Evolutionary conservation across 2,329 filamentous ascomycete species (phyloP).

Genomic region (Fusarium mangiferae): DNA sequence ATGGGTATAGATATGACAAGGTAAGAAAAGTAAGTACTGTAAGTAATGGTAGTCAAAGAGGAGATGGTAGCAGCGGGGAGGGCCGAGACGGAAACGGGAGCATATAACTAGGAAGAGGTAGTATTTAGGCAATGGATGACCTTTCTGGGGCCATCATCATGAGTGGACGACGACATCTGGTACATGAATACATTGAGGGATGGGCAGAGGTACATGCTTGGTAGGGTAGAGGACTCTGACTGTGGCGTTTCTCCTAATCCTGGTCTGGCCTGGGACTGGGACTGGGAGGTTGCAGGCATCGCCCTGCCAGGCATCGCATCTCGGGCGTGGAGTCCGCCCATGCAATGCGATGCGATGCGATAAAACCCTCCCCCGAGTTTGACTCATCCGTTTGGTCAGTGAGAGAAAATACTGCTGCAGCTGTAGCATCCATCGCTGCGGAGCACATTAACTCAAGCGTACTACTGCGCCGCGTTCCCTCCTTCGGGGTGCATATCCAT

Average conservation of each 20-base stretch:
- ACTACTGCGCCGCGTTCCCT: constrained; percentile 58
- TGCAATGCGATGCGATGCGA: constrained; percentile 12
- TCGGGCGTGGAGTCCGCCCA: constrained; percentile 39
- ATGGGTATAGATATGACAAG: constrained; percentile 26
- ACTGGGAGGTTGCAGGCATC: constrained; percentile 21
- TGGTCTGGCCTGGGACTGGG: constrained; percentile 2
- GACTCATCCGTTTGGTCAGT: constrained; percentile 40
- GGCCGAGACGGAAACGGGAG: constrained; percentile 40
- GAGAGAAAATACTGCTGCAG: constrained; percentile 3
- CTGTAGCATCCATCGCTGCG: constrained; percentile 11
- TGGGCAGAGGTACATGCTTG: constrained; percentile 39
- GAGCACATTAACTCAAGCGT: constrained; percentile 27
- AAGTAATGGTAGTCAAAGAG: neutral
- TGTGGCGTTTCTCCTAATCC: constrained; percentile 38
- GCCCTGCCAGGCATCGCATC: constrained; percentile 27
- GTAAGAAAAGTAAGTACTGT: neutral
- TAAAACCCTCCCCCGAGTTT: constrained; percentile 11
- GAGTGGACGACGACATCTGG: constrained; percentile 43
- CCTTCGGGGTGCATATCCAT: constrained; percentile 49
- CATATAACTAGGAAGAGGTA: constrained; percentile 31
- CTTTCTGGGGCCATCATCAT: constrained; percentile 40
- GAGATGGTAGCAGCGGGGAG: constrained; percentile 32
- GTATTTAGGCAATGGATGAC: constrained; percentile 46
- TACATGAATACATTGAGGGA: constrained; percentile 42
- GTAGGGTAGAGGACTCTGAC: constrained; percentile 37